Percentiles rank a stretch among this genome's conserved stretches.
Conservation (phyloP, 2,329 filamentous ascomycete species). For the Bipolaris cookei region DNA sequence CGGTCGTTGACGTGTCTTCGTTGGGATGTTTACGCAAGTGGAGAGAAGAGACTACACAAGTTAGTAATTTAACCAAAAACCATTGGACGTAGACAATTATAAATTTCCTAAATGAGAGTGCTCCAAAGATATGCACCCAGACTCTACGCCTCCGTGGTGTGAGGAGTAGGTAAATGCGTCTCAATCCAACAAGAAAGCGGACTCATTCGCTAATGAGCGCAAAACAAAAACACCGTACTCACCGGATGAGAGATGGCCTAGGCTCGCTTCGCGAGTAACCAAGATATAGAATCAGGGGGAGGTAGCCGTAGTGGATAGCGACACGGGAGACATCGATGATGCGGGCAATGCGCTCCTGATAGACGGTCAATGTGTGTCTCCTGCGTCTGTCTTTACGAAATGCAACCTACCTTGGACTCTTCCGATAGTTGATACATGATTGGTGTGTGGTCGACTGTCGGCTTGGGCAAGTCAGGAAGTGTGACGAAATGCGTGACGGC, state of each 20-base stretch:
- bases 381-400: neutral
- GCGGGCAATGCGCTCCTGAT: slow-evolving; percentile 94
- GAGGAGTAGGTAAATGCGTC: neutral
- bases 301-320: slow-evolving; percentile 96
- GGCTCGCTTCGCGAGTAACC: slow-evolving; percentile 96
- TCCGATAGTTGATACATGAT: slow-evolving; percentile 77
- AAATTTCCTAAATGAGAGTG: neutral
- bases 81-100: neutral
- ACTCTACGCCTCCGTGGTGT: neutral
- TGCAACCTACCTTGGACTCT: slow-evolving; percentile 81
- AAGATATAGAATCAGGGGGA: slow-evolving; percentile 95
- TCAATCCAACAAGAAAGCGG: neutral
- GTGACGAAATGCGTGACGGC: slow-evolving; percentile 8
- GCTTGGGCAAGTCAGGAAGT: slow-evolving; percentile 1
- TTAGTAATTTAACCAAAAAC: slow-evolving; percentile 23
- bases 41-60: slow-evolving; percentile 46
- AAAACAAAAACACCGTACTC: slow-evolving; percentile 13
- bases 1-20: slow-evolving; percentile 23
- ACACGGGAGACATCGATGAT: slow-evolving; percentile 94
- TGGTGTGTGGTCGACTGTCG: slow-evolving; percentile 10
- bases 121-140: neutral
- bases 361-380: slow-evolving; percentile 30
- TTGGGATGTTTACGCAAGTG: slow-evolving; percentile 39
- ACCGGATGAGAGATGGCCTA: slow-evolving; percentile 79
- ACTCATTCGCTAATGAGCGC: neutral